These are phyloP conservation scores for Chiua virens DNA, from an alignment of 768 basidiomycete genomes.

Conservation along the genomic window DNA sequence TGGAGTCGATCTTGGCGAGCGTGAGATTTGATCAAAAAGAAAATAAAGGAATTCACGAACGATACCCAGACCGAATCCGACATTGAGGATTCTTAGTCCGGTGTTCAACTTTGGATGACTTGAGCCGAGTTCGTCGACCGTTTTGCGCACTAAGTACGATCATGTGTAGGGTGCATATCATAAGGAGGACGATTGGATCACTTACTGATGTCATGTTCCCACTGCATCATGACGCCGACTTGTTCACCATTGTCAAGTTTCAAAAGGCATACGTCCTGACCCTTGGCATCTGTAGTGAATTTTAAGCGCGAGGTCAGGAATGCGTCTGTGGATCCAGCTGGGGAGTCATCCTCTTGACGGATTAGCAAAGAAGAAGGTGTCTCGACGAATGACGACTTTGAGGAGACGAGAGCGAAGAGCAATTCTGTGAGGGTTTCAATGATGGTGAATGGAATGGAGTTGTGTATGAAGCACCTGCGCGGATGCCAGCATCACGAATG, in stretches of 20 bases:
- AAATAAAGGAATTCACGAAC: constrained; percentile 39
- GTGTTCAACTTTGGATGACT: constrained; percentile 45
- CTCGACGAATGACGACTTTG: constrained; percentile 33
- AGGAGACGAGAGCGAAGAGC: constrained; percentile 62
- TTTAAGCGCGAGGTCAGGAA: constrained; percentile 72
- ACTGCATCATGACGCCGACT: constrained; percentile 99
- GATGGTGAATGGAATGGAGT: constrained; percentile 1
- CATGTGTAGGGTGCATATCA: constrained; percentile 13
- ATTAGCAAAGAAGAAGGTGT: constrained; percentile 40
- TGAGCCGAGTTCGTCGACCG: constrained; percentile 63
- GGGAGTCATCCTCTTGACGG: constrained; percentile 51
- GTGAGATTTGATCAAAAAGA: constrained; percentile 5
- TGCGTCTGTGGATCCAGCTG: constrained; percentile 59
- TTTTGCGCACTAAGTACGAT: constrained; percentile 62
- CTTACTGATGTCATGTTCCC: constrained; percentile 83
- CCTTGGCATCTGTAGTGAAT: constrained; percentile 67
- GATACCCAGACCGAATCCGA: constrained; percentile 95
- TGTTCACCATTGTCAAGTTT: constrained; percentile 62
- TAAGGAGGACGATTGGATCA: constrained; percentile 10
- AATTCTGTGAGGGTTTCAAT: constrained; percentile 50
- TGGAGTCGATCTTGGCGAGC: constrained; percentile 66
- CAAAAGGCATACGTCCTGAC: constrained; percentile 82
- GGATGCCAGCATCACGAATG: constrained; percentile 91
- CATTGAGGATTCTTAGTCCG: constrained; percentile 73
- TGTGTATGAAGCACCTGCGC: constrained; percentile 61